These are phyloP conservation scores for Hericium alpestre DNA, from an alignment of 768 basidiomycete genomes.

Conservation along the genomic window DNA sequence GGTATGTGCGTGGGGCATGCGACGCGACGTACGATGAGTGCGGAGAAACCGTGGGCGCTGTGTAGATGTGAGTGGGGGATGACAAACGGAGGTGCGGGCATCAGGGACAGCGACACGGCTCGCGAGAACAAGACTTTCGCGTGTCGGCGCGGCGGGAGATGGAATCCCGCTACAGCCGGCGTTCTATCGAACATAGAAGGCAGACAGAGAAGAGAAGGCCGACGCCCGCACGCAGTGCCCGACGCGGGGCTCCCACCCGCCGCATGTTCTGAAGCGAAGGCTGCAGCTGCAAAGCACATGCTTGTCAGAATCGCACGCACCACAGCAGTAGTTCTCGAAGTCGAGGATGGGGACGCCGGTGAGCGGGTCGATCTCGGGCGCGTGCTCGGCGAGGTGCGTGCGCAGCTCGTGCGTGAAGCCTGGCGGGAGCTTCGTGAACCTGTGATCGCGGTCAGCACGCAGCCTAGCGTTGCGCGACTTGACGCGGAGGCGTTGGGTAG, in stretches of 20 bases:
- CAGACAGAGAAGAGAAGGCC: no score
- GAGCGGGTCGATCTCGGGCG: slow-evolving; percentile 28
- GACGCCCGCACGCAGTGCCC: background rate
- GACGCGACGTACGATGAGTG: slow-evolving; percentile 43
- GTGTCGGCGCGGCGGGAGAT: background rate
- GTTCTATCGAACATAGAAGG: no score
- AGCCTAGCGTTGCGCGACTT: background rate
- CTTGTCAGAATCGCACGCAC: slow-evolving; percentile 26
- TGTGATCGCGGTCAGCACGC: slow-evolving; percentile 16
- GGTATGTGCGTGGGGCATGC: background rate
- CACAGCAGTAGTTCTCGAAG: slow-evolving; percentile 64
- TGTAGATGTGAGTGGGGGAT: no score
- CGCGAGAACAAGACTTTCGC: background rate
- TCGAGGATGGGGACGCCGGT: slow-evolving; percentile 58
- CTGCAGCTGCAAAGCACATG: background rate
- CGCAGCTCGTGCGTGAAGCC: slow-evolving; percentile 67
- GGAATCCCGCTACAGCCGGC: background rate
- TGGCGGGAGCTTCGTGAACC: slow-evolving; percentile 73
- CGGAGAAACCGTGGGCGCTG: slow-evolving; percentile 79
- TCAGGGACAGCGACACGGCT: background rate
- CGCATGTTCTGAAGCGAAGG: background rate
- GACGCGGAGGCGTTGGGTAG: background rate
- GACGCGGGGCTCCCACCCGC: background rate
- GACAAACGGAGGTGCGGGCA: no score
- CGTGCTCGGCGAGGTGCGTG: slow-evolving; percentile 46